Conservation (phyloP, 371 early-diverging fungal species). For the Lichtheimia ornata region DNA sequence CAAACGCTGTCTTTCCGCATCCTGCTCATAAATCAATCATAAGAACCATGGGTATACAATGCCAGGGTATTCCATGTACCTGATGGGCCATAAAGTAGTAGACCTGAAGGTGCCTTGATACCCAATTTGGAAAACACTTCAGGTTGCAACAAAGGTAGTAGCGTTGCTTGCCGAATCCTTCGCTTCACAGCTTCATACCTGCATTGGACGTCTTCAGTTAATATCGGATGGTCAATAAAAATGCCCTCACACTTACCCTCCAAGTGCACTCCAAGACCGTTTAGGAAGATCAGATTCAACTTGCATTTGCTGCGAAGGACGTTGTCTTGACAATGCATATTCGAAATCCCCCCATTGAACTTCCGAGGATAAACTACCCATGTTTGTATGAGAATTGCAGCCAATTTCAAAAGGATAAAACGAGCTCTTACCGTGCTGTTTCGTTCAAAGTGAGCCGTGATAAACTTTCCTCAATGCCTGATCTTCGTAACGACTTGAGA, state of each 20-base stretch:
- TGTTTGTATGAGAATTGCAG: not conserved
- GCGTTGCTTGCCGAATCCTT: constrained; percentile 71
- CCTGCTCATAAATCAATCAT: constrained; percentile 41
- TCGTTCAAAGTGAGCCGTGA: no score
- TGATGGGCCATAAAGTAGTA: constrained; percentile 86
- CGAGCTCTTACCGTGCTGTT: no score
- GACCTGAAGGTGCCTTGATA: constrained; percentile 74
- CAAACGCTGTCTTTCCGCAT: constrained; percentile 86
- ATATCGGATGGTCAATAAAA: not conserved
- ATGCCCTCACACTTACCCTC: constrained; percentile 46
- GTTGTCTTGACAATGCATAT: constrained; percentile 43
- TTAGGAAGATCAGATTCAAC: constrained; percentile 47
- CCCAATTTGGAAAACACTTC: constrained; percentile 68
- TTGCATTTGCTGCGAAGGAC: constrained; percentile 54
- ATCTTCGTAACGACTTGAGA: constrained; percentile 36
- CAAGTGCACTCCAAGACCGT: constrained; percentile 50
- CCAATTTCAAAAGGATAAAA: no score
- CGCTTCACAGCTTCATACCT: constrained; percentile 69
- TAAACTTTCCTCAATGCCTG: no score
- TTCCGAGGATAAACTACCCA: not conserved
- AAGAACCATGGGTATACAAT: not conserved
- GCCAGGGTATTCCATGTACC: constrained; percentile 43
- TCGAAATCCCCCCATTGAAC: constrained; percentile 44
- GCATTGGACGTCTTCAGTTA: not conserved
- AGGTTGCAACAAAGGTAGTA: constrained; percentile 68